phyloP scores from a whole-genome alignment of 2,329 filamentous ascomycete species.

The Apiospora rasikravindrae region DNA sequence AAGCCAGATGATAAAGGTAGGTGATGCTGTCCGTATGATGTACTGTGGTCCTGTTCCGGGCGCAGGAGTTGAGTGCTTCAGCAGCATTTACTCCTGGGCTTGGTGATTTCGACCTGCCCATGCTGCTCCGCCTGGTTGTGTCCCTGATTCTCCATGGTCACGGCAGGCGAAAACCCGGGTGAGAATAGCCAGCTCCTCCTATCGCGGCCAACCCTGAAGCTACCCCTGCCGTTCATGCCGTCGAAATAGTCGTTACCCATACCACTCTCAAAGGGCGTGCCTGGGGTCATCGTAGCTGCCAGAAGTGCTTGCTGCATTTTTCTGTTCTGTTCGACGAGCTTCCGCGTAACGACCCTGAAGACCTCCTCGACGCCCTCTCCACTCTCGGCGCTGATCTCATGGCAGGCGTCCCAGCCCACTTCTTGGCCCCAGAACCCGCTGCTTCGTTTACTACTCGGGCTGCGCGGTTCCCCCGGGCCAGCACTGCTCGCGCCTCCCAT shows the following conservation, averaged over 20 bases:
- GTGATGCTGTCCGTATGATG: constrained; percentile 1
- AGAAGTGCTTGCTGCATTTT: constrained; percentile 65
- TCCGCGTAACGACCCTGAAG: constrained; percentile 73
- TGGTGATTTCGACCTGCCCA: constrained; percentile 19
- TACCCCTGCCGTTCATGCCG: constrained; percentile 51
- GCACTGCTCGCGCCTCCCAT: constrained; percentile 44
- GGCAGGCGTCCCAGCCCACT: constrained; percentile 94
- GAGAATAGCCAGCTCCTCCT: constrained; percentile 65
- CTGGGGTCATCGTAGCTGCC: constrained; percentile 58
- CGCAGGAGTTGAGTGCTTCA: not conserved
- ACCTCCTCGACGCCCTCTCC: constrained; percentile 97
- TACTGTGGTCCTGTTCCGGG: not conserved
- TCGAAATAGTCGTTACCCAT: constrained; percentile 54
- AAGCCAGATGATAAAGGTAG: not conserved
- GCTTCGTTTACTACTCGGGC: constrained; percentile 68
- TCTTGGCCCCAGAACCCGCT: constrained; percentile 90
- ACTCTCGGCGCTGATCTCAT: constrained; percentile 93
- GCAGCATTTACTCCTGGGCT: constrained; percentile 23
- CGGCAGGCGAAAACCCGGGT: constrained; percentile 56
- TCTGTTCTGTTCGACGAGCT: constrained; percentile 68
- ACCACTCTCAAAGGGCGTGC: constrained; percentile 51
- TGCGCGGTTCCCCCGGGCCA: constrained; percentile 56
- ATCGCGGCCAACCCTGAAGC: constrained; percentile 63
- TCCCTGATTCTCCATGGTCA: constrained; percentile 54
- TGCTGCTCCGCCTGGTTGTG: constrained; percentile 22